These are phyloP conservation scores for Cyberlindnera mycetangii DNA, from an alignment of 805 yeast genomes.

Conservation along the genomic window DNA sequence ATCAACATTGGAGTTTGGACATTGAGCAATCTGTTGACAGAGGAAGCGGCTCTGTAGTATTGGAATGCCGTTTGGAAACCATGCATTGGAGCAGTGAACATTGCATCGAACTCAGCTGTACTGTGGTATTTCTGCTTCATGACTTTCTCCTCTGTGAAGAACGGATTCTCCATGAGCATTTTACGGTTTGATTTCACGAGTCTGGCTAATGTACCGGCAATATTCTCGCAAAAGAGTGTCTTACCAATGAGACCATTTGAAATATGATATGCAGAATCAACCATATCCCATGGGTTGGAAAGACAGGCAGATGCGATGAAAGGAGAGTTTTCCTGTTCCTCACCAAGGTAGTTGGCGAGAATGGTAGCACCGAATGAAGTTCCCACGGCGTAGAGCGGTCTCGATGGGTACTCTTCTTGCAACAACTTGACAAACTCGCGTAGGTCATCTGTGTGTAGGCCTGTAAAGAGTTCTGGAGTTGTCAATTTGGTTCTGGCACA, in stretches of 20 bases:
- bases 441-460: constrained; percentile 66
- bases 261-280: constrained; percentile 48
- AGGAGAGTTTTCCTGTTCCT: constrained; percentile 51
- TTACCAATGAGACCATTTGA: constrained; percentile 36
- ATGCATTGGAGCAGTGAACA: constrained; percentile 56
- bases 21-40: constrained; percentile 50
- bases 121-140: constrained; percentile 36
- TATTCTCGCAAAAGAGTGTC: constrained; percentile 39
- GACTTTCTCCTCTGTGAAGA: constrained; percentile 33
- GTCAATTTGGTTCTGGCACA: constrained; percentile 73
- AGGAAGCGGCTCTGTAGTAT: constrained; percentile 65
- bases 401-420: constrained; percentile 51
- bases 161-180: constrained; percentile 31
- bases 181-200: constrained; percentile 43
- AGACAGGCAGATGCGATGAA: constrained; percentile 57
- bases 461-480: constrained; percentile 65
- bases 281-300: constrained; percentile 74
- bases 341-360: constrained; percentile 65
- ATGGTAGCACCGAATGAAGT: constrained; percentile 73
- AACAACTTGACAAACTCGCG: constrained; percentile 54
- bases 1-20: constrained; percentile 61
- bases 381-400: constrained; percentile 64
- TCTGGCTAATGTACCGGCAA: constrained; percentile 40
- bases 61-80: constrained; percentile 62
- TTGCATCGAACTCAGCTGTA: constrained; percentile 57